These are phyloP conservation scores for Russula earlei DNA, from an alignment of 768 basidiomycete genomes.

Conservation along the genomic window DNA sequence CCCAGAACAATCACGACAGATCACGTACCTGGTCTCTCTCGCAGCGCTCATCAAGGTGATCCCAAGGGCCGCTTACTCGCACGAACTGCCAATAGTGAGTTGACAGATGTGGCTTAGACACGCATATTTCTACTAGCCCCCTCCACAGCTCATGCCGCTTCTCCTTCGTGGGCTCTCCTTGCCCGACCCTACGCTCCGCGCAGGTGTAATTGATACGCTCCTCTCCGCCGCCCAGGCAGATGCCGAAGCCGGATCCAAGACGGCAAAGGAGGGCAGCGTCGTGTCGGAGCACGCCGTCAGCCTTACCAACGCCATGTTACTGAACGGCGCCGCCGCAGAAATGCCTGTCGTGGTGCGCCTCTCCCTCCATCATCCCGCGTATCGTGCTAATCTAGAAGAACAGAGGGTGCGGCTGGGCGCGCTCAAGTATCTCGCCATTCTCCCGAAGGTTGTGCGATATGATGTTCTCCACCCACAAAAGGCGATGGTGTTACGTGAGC, in stretches of 20 bases:
- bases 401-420: constrained; percentile 74
- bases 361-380: background rate
- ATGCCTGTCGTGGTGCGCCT: constrained; percentile 47
- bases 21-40: constrained; percentile 73
- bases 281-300: constrained; percentile 63
- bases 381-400: background rate
- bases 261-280: constrained; percentile 22
- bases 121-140: too few relatives aligned
- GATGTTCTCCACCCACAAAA: constrained; percentile 79
- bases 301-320: constrained; percentile 63
- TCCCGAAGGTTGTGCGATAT: constrained; percentile 75
- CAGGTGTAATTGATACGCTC: constrained; percentile 74
- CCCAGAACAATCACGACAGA: constrained; percentile 44
- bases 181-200: constrained; percentile 61
- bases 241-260: constrained; percentile 32
- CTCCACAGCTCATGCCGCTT: constrained; percentile 74
- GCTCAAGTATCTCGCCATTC: constrained; percentile 57
- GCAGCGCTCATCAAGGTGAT: constrained; percentile 71
- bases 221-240: constrained; percentile 56
- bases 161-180: constrained; percentile 78
- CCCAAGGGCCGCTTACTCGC: constrained; percentile 63
- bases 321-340: constrained; percentile 41
- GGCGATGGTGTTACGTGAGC: constrained; percentile 56
- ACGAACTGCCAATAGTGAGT: constrained; percentile 55
- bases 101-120: background rate